Evolutionary conservation across 495 filamentous ascomycete species (phyloP).

Genomic region (Elasticomyces elasticus): DNA sequence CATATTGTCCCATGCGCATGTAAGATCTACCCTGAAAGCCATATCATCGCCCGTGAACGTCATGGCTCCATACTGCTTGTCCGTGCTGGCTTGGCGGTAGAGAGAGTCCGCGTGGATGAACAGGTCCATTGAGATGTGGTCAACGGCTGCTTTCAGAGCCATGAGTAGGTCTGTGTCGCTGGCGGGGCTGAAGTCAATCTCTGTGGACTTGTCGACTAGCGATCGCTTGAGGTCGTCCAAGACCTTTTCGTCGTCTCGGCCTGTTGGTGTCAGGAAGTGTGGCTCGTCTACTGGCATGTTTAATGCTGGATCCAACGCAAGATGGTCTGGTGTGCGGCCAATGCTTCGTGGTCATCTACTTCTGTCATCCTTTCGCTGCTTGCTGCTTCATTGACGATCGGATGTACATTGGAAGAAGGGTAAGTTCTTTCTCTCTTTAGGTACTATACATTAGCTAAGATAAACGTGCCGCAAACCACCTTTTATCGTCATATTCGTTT

Average conservation of each 20-base stretch:
- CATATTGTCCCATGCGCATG: background rate
- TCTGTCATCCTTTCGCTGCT: background rate
- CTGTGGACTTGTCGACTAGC: background rate
- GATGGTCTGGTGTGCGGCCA: background rate
- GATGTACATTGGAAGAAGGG: too few relatives aligned
- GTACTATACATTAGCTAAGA: background rate
- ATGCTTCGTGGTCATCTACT: background rate
- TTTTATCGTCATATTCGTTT: too few relatives aligned
- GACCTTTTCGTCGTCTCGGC: background rate
- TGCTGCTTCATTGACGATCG: too few relatives aligned
- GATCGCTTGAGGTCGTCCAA: background rate
- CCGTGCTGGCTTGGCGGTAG: background rate
- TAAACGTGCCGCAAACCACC: background rate
- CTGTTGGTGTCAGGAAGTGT: background rate
- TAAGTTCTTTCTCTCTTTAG: too few relatives aligned
- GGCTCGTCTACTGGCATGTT: background rate
- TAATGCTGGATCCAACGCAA: background rate
- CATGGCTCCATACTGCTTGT: background rate
- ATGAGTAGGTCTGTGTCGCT: background rate
- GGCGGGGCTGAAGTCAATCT: background rate
- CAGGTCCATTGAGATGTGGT: background rate
- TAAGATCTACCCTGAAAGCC: background rate
- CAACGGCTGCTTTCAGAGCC: background rate
- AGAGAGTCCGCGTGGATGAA: background rate
- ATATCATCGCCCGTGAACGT: background rate